Base-by-base conservation (phyloP, 1,284 basidiomycete genomes). In the Tilletiaria anomala region DNA sequence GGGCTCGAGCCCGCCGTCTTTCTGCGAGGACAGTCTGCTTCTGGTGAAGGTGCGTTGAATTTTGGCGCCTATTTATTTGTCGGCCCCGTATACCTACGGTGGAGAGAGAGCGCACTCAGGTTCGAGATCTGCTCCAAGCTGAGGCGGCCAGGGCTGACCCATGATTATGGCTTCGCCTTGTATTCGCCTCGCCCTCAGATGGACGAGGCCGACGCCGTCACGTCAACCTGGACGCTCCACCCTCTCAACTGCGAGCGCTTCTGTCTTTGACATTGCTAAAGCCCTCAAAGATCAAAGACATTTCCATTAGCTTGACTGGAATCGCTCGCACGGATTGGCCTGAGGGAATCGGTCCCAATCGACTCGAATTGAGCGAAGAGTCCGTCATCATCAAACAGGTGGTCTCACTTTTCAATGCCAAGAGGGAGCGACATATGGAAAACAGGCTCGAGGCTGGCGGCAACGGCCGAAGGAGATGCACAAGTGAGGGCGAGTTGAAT, bases 191-290 rank as follows among this genome's bases (percentile, higher is more conserved):
- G 8, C 35, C 16, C 16, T 18, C 21, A 15, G n/a, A n/a, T n/a
- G n/a, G n/a, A n/a, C 49, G 56, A 5, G 55, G 59, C 18, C 47
- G 56, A 15, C 40, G 50, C 17, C 39, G 55, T 3, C 50, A 45
- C 15, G 42, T 55, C 43, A 51, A 63, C 47, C 37, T 47, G 31
- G 73, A 74, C 51, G 71, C 73, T 1, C 75, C 77, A 4, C 79
- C 83, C 2, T 80, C 86, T 5, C 74, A 89, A 67, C 73, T 97
- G 22, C 75, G 91, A 31, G 91, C 88, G n/a, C 71, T 94, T 10
- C 73, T 96, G 44, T 80, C 79, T 1, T 72, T 97, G 34, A 76
- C 78, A 10, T 73, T 94, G 21, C 72, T 73, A 36, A 91, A 89
- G 63, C 78, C 88, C 0, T 87, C 79, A 31, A 79, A 81, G 64